Base-by-base conservation (phyloP, 768 basidiomycete species). In the Kwoniella dejecticola region DNA sequence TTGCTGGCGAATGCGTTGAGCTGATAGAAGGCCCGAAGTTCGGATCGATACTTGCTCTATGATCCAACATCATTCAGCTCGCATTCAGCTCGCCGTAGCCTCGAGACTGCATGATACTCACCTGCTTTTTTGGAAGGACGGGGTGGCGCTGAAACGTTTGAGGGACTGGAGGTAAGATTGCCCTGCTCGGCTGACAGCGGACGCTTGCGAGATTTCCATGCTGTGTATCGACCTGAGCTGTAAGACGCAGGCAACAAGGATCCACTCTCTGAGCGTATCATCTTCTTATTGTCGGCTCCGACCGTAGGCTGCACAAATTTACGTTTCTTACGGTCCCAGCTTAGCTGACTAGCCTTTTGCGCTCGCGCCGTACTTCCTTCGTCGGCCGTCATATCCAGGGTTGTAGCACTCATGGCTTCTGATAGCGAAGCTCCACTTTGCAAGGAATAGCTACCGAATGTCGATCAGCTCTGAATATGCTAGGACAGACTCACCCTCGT, bases 321-420 rank as follows among this genome's bases (percentile, higher is more conserved):
- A 78, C 96, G 96, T 81, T 90, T 94, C 81, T 93, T 94, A 73
- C 90, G 90, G 80, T 97, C 93, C 96, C 96, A 99, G 27, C 83
- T 87, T 72, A 90, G 75, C 64, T 82, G 83, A 55, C 87, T 88
- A 10, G 80, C 79, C 52, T 77, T 77, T 52, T 81, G 80, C 7
- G 72, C 74, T 21, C 78, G 77, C 15, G 83, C 81, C 10, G 83
- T 82, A 11, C 83, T 77, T 7, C 84, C 87, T 46, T 91, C 89
- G 69, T 97, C 91, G 13, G 86, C 87, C 1, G 85, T 81, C 26
- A 98, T 83, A 77, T 96, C 93, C 63, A 97, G 91, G 95, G 92
- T 68, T 87, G 41, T n/a, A 0, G 60, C 46, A 3, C 31, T 31
- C 87, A 27, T 85, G 85, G 71, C 27, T 33, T 62, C 60, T 19